Conservation (phyloP, 192 early-diverging fungal species). For the Gorgonomyces haynaldii region DNA sequence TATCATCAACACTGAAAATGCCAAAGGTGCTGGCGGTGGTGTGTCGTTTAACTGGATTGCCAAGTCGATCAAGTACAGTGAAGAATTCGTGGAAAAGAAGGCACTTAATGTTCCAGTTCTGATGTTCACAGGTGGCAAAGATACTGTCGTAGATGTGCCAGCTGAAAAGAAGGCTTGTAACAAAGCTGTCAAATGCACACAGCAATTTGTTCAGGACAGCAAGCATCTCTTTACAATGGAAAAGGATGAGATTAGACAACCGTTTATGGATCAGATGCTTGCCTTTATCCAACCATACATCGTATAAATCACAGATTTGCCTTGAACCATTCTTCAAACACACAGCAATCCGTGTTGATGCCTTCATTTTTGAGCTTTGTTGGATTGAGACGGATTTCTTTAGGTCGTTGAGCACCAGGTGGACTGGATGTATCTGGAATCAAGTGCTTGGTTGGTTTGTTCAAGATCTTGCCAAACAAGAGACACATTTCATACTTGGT, state of each 20-base stretch:
- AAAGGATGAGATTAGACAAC: neutral
- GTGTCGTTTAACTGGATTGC: neutral
- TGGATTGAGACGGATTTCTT: neutral
- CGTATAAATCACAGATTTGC: neutral
- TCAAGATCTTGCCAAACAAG: neutral
- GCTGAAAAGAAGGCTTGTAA: neutral
- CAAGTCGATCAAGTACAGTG: neutral
- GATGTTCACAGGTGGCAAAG: neutral
- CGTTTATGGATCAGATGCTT: neutral
- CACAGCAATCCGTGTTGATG: too few relatives aligned
- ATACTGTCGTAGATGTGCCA: neutral
- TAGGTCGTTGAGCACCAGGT: neutral
- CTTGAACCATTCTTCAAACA: too few relatives aligned
- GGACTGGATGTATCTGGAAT: neutral
- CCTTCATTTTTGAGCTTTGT: neutral
- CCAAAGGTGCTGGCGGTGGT: neutral
- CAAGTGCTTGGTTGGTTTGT: neutral
- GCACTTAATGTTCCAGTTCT: neutral
- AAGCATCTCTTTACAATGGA: neutral
- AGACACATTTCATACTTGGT: constrained; percentile 62
- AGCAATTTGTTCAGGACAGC: neutral
- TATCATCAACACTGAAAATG: neutral
- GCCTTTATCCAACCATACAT: neutral
- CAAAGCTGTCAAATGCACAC: neutral
- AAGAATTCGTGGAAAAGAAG: neutral